A percentile compares a stretch with the other conserved stretches of the same genome.
phyloP scores from a whole-genome alignment of 2,329 filamentous ascomycete species.

The Diplodia corticola region DNA sequence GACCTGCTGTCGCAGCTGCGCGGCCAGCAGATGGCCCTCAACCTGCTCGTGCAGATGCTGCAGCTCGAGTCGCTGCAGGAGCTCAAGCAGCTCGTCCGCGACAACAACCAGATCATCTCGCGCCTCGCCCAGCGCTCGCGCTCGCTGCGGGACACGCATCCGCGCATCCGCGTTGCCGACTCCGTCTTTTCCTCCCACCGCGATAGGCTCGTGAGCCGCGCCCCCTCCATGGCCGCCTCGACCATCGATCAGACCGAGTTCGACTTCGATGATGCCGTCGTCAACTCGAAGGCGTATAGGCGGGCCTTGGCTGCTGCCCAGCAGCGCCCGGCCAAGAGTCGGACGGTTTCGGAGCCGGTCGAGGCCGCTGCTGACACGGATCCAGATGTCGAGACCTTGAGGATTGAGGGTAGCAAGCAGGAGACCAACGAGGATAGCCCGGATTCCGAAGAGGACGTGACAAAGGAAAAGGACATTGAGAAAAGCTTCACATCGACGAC shows the following conservation, averaged over 20 bases:
- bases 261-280: constrained; percentile 35
- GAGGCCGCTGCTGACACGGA: background rate
- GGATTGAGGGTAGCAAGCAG: background rate
- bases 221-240: constrained; percentile 25
- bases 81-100: constrained; percentile 33
- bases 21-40: constrained; percentile 37
- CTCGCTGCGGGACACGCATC: constrained; percentile 32
- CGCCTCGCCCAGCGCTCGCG: constrained; percentile 32
- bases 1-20: constrained; percentile 38
- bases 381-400: background rate
- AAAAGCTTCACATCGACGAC: background rate
- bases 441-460: background rate
- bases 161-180: constrained; percentile 30
- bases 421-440: background rate
- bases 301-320: constrained; percentile 31
- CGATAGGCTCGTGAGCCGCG: constrained; percentile 25
- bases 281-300: constrained; percentile 36
- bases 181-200: constrained; percentile 29
- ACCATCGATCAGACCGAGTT: constrained; percentile 32
- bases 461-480: background rate
- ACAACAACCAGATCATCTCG: constrained; percentile 34
- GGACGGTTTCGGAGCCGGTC: background rate
- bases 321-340: background rate
- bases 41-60: constrained; percentile 36
- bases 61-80: constrained; percentile 40